Evolutionary conservation across 257 asterid species (phyloP).

Genomic region (Primulina tabacum): DNA sequence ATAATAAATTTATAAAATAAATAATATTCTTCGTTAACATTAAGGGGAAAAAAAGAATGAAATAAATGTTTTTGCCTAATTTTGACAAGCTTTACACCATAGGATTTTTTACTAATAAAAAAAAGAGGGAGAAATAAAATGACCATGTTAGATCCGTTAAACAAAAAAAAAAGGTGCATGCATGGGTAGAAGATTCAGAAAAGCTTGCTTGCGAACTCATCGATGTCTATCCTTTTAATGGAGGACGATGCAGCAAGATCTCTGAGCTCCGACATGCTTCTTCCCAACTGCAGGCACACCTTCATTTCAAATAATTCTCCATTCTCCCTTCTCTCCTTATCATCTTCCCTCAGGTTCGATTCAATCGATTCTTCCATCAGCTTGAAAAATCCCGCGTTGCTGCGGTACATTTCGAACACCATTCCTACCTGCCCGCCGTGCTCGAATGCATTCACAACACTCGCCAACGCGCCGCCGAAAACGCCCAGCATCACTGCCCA

Average conservation of each 20-base stretch:
- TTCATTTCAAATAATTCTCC: conserved; percentile 46
- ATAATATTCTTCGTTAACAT: too few relatives aligned
- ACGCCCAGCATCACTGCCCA: conserved; percentile 30
- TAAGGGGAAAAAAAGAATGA: neutral
- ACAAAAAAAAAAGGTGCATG: neutral
- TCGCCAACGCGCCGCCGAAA: conserved; percentile 36
- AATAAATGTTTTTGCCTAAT: neutral
- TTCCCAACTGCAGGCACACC: conserved; percentile 45
- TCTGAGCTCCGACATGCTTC: conserved; percentile 43
- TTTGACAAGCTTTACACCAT: neutral
- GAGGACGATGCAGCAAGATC: conserved; percentile 25
- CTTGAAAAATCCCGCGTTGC: conserved; percentile 44
- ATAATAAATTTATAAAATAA: too few relatives aligned
- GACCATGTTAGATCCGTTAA: too few relatives aligned
- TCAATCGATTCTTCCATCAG: conserved; percentile 40
- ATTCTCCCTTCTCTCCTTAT: conserved; percentile 32
- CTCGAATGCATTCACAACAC: conserved; percentile 34
- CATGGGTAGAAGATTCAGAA: conserved; percentile 18
- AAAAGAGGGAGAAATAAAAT: too few relatives aligned
- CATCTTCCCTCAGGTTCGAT: conserved; percentile 26
- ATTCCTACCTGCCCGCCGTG: conserved; percentile 53
- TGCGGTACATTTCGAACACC: conserved; percentile 52
- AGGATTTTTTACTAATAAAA: too few relatives aligned
- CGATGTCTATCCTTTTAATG: neutral
- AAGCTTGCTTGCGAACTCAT: conserved; percentile 43